Conservation (phyloP, 225 moss, liverwort and hornwort genomes). For the Neckera pumila region DNA sequence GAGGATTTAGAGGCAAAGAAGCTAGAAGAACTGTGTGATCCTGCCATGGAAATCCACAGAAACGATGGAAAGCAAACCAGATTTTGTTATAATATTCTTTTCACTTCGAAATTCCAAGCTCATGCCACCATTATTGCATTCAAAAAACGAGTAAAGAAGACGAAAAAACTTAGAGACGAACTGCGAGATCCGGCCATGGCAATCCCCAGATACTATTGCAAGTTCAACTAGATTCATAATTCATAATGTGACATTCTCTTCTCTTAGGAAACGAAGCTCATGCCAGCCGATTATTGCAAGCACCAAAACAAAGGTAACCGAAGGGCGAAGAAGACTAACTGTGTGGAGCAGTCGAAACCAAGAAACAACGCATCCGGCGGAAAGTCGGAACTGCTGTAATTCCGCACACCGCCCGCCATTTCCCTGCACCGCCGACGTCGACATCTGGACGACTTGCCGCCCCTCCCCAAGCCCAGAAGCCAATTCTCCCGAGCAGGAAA, state of each 20-base stretch:
- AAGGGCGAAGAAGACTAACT: constrained; percentile 22
- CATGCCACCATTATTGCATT: too few relatives aligned
- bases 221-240: not conserved
- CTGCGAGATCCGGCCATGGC: not conserved
- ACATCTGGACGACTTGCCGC: not conserved
- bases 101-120: too few relatives aligned
- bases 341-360: constrained; percentile 89
- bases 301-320: not conserved
- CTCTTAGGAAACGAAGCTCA: not conserved
- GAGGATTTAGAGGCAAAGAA: not conserved
- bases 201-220: not conserved
- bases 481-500: not conserved
- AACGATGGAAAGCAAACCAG: not conserved
- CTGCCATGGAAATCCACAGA: not conserved
- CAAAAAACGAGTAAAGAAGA: not conserved
- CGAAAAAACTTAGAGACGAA: not conserved
- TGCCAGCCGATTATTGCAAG: not conserved
- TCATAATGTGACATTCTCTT: not conserved
- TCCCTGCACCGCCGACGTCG: not conserved
- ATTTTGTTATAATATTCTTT: not conserved
- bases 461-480: not conserved
- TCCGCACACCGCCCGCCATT: not conserved
- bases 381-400: not conserved
- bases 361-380: constrained; percentile 51
- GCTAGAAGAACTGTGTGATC: not conserved